phyloP scores from a whole-genome alignment of 2,329 filamentous ascomycete genomes.

The Paraphoma chrysanthemicola region DNA sequence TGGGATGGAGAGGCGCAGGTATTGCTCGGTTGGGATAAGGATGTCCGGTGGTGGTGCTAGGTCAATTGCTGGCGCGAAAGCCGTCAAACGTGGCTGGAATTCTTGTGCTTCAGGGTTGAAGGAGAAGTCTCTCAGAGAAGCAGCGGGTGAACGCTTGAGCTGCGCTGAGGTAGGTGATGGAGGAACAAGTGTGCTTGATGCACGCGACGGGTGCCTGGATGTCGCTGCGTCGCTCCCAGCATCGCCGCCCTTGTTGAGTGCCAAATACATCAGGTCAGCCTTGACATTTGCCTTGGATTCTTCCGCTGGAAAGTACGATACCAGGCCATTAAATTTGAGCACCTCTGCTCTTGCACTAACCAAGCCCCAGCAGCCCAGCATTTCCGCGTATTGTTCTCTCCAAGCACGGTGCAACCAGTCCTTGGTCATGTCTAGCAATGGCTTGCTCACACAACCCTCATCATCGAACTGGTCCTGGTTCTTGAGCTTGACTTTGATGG shows the following conservation, averaged over 20 bases:
- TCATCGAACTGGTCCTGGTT: conserved; percentile 65
- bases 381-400: conserved; percentile 63
- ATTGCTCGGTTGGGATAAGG: conserved; percentile 32
- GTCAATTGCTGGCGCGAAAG: conserved; percentile 23
- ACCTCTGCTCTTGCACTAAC: conserved; percentile 63
- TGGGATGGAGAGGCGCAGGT: conserved; percentile 40
- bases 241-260: conserved; percentile 23
- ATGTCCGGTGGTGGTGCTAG: conserved; percentile 19
- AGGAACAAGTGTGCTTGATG: conserved; percentile 35
- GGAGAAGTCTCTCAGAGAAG: conserved; percentile 38
- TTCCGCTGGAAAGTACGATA: conserved; percentile 42
- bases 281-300: conserved; percentile 31
- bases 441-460: conserved; percentile 54
- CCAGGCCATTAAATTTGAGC: conserved; percentile 61
- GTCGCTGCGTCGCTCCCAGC: conserved; percentile 14
- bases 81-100: conserved; percentile 34
- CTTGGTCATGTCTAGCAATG: conserved; percentile 59
- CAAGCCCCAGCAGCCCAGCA: conserved; percentile 66
- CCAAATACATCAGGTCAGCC: conserved; percentile 33
- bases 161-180: conserved; percentile 18
- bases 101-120: conserved; percentile 47
- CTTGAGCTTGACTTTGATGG: conserved; percentile 60
- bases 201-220: conserved; percentile 25
- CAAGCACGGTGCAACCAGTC: conserved; percentile 60
- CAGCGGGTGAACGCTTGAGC: conserved; percentile 30